Base-by-base conservation (phyloP, 129 eudicot species). In the Sambucus nigra region DNA sequence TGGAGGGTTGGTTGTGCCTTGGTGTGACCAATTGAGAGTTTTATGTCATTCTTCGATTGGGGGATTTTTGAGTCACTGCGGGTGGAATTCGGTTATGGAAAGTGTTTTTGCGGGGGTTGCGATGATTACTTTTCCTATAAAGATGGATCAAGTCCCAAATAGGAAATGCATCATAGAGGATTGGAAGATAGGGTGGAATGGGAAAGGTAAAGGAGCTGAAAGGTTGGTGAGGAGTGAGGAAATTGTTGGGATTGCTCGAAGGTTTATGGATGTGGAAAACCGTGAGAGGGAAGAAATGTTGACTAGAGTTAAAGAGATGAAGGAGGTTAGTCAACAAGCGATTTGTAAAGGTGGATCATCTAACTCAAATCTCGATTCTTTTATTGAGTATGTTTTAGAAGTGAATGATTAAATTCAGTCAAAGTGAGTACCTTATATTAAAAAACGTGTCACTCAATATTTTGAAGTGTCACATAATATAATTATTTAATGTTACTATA, bases 31-130 rank as follows among this genome's bases (percentile, higher is more conserved):
- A n/a, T n/a, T n/a, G n/a, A n/a, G n/a, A n/a, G n/a, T n/a, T n/a
- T n/a, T n/a, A n/a, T n/a, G n/a, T n/a, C n/a, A n/a, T n/a, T n/a
- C n/a, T n/a, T n/a, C n/a, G n/a, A n/a, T n/a, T n/a, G n/a, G n/a
- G n/a, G n/a, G n/a, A n/a, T n/a, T n/a, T n/a, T n/a, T n/a, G n/a
- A n/a, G n/a, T n/a, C n/a, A n/a, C n/a, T n/a, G n/a, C n/a, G n/a
- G n/a, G n/a, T n/a, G n/a, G n/a, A n/a, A n/a, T n/a, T n/a, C n/a
- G n/a, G n/a, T n/a, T n/a, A n/a, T n/a, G n/a, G n/a, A n/a, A n/a
- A n/a, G 78, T 66, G 78, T 57, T 4, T 73, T 51, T 39, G 51
- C 70, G 5, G 74, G 79, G 1, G 73, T 67, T 16, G 73, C 79
- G 4, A 49, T 67, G 69, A 50, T 73, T 41, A 55, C 69, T 28